phyloP scores from a whole-genome alignment of 2,329 filamentous ascomycete species.

The Epicoccum nigrum region DNA sequence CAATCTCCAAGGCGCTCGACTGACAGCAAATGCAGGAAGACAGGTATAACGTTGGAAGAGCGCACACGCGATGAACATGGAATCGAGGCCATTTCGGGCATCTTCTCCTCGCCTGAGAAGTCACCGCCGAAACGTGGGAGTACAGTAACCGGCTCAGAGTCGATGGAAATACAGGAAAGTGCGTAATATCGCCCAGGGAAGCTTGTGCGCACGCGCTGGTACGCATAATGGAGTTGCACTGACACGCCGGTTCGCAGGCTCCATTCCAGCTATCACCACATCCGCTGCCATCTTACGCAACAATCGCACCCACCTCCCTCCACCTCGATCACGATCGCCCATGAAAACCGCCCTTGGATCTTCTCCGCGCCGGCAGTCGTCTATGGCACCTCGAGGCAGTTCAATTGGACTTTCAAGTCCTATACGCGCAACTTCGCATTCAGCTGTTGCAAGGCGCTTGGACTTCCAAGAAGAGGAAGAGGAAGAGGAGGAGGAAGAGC shows the following conservation, averaged over 20 bases:
- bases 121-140: slow-evolving; percentile 51
- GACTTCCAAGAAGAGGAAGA: slow-evolving; percentile 57
- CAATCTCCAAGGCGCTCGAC: slow-evolving; percentile 10
- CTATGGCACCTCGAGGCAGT: slow-evolving; percentile 61
- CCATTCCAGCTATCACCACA: slow-evolving; percentile 56
- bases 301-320: slow-evolving; percentile 54
- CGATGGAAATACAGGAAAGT: slow-evolving; percentile 71
- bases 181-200: slow-evolving; percentile 32
- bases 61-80: slow-evolving; percentile 88
- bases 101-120: slow-evolving; percentile 87
- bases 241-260: slow-evolving; percentile 46
- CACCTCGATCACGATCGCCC: slow-evolving; percentile 63
- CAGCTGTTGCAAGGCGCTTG: slow-evolving; percentile 60
- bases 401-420: slow-evolving; percentile 46
- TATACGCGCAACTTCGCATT: slow-evolving; percentile 38
- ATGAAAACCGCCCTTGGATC: slow-evolving; percentile 64
- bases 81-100: slow-evolving; percentile 82
- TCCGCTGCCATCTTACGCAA: slow-evolving; percentile 55
- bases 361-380: slow-evolving; percentile 67
- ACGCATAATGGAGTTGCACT: neutral
- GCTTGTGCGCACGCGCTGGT: slow-evolving; percentile 1
- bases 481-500: slow-evolving; percentile 38
- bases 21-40: slow-evolving; percentile 70
- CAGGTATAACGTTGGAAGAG: slow-evolving; percentile 80
- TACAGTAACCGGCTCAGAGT: slow-evolving; percentile 60